Conservation (phyloP, 805 yeast species). For the Candida awuae region DNA sequence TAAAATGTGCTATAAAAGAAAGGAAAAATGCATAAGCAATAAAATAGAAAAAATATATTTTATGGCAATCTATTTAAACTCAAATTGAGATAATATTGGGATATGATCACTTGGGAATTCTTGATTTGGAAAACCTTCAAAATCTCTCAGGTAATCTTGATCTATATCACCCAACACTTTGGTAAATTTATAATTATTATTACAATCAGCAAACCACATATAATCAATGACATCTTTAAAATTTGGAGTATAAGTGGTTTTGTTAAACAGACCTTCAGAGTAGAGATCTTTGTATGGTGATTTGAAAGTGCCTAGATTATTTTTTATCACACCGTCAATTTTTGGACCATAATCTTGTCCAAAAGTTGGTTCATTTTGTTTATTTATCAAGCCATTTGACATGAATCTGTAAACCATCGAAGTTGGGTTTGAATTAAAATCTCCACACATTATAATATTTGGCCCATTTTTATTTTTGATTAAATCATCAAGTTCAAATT, state of each 20-base stretch:
- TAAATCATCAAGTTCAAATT: slow-evolving; percentile 10
- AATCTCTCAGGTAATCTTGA: slow-evolving; percentile 24
- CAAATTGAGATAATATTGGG: slow-evolving; percentile 25
- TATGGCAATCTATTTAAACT: slow-evolving; percentile 8
- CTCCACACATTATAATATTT: slow-evolving; percentile 45
- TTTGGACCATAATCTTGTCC: slow-evolving; percentile 14
- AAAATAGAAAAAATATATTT: too few species aligned
- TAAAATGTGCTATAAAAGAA: too few species aligned
- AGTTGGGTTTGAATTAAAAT: slow-evolving; percentile 44
- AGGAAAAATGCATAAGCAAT: too few species aligned
- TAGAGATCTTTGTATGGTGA: slow-evolving; percentile 26
- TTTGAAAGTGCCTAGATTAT: slow-evolving; percentile 15
- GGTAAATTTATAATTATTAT: slow-evolving; percentile 28
- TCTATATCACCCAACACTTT: slow-evolving; percentile 48
- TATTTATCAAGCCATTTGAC: slow-evolving; percentile 24
- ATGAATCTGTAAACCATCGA: slow-evolving; percentile 42
- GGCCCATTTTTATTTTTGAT: slow-evolving; percentile 12
- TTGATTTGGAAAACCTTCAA: slow-evolving; percentile 43
- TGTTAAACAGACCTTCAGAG: slow-evolving; percentile 16
- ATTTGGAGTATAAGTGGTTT: slow-evolving; percentile 42
- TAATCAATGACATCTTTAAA: slow-evolving; percentile 50
- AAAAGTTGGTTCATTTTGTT: slow-evolving; percentile 16
- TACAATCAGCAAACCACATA: slow-evolving; percentile 36
- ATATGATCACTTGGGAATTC: slow-evolving; percentile 50
- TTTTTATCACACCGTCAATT: slow-evolving; percentile 7